phyloP scores from a whole-genome alignment of 2,329 filamentous ascomycete genomes.

The Polytolypa hystricis region DNA sequence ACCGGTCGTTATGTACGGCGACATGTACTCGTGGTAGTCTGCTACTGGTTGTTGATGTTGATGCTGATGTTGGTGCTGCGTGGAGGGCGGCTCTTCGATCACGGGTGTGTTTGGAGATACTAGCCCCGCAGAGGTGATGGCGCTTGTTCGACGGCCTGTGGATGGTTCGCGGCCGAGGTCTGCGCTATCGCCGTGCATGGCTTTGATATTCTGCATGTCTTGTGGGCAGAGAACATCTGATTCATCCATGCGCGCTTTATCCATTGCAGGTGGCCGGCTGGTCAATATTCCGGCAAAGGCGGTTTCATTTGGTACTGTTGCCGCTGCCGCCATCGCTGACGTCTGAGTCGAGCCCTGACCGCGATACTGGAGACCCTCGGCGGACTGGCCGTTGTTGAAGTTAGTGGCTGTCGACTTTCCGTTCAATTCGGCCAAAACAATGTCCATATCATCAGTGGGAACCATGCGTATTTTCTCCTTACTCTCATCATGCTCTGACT shows the following conservation, averaged over 20 bases:
- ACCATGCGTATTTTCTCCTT: slow-evolving; percentile 58
- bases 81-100: slow-evolving; percentile 7
- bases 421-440: slow-evolving; percentile 1
- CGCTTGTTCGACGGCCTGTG: slow-evolving; percentile 27
- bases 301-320: slow-evolving; percentile 26
- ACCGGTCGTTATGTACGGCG: not conserved
- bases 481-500: slow-evolving; percentile 46
- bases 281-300: slow-evolving; percentile 25
- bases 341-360: slow-evolving; percentile 15
- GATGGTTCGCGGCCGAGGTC: slow-evolving; percentile 28
- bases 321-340: slow-evolving; percentile 7
- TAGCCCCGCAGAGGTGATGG: slow-evolving; percentile 12
- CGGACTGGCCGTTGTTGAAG: slow-evolving; percentile 20
- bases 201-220: slow-evolving; percentile 16
- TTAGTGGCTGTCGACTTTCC: slow-evolving; percentile 9
- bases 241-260: slow-evolving; percentile 20
- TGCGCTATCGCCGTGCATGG: slow-evolving; percentile 16
- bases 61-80: slow-evolving; percentile 7
- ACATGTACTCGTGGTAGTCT: slow-evolving; percentile 4
- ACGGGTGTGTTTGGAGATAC: slow-evolving; percentile 7
- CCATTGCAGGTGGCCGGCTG: slow-evolving; percentile 22
- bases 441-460: slow-evolving; percentile 31
- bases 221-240: slow-evolving; percentile 19
- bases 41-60: slow-evolving; percentile 10
- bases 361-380: slow-evolving; percentile 21